These are phyloP conservation scores for Acacia crassicarpa DNA, from an alignment of 306 rosid species.

Conservation along the genomic window DNA sequence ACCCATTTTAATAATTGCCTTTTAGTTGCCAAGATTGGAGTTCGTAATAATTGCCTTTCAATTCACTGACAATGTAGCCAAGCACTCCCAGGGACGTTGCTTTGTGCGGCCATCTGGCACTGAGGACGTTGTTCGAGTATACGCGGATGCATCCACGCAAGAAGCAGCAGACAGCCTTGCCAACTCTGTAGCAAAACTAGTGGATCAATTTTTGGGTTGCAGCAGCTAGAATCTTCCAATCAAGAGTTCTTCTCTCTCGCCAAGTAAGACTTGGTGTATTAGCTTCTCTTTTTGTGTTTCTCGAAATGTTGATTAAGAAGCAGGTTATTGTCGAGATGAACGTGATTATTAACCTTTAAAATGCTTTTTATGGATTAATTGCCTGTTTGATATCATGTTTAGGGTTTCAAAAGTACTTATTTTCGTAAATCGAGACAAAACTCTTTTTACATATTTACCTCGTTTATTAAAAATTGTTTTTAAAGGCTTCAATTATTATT, in stretches of 20 bases:
- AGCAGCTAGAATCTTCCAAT: slow-evolving; percentile 4
- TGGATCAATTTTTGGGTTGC: slow-evolving; percentile 63
- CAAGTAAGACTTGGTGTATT: background rate
- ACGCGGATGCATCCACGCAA: slow-evolving; percentile 80
- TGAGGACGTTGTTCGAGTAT: slow-evolving; percentile 89
- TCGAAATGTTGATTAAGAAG: background rate
- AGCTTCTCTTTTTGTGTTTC: background rate
- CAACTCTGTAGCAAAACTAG: slow-evolving; percentile 59
- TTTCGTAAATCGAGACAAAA: too few relatives aligned
- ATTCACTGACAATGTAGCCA: slow-evolving; percentile 48
- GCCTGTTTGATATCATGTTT: too few relatives aligned
- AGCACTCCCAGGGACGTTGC: slow-evolving; percentile 74
- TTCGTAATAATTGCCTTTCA: slow-evolving; percentile 4
- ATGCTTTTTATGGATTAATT: background rate
- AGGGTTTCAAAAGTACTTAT: too few relatives aligned
- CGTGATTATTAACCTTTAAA: background rate
- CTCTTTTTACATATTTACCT: too few relatives aligned
- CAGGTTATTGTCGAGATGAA: background rate
- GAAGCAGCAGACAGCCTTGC: slow-evolving; percentile 77
- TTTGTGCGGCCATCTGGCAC: slow-evolving; percentile 97
- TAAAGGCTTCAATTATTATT: too few relatives aligned
- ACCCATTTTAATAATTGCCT: slow-evolving; percentile 7
- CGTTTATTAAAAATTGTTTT: too few relatives aligned
- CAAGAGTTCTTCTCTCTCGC: background rate
- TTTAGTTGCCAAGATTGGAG: background rate